phyloP scores from a whole-genome alignment of 2,329 filamentous ascomycete genomes.

The Sphaerulina vaccinii region DNA sequence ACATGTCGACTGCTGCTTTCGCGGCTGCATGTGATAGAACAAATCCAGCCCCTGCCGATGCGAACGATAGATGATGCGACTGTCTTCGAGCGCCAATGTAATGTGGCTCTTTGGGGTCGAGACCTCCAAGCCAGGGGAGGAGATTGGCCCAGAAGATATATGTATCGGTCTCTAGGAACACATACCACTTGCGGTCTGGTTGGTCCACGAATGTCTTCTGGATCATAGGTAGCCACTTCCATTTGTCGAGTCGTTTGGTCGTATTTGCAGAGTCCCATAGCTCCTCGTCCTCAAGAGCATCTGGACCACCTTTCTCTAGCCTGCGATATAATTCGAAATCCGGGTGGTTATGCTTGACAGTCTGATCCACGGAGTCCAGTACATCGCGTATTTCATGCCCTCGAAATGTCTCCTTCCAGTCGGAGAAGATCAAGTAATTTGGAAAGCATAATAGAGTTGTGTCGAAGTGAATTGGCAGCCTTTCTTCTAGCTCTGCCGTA shows the following conservation, averaged over 20 bases:
- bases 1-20: conserved; percentile 37
- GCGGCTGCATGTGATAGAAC: conserved; percentile 45
- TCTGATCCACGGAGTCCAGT: conserved; percentile 23
- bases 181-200: conserved; percentile 52
- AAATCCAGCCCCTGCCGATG: conserved; percentile 44
- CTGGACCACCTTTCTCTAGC: conserved; percentile 27
- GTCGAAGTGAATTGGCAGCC: conserved; percentile 35
- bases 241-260: conserved; percentile 44
- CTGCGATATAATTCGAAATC: conserved; percentile 35
- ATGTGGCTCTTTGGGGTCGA: conserved; percentile 43
- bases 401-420: conserved; percentile 38
- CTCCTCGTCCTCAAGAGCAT: conserved; percentile 35
- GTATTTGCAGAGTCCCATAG: conserved; percentile 31
- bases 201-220: conserved; percentile 32
- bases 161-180: conserved; percentile 55
- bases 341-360: conserved; percentile 18
- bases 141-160: conserved; percentile 44
- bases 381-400: conserved; percentile 37
- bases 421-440: conserved; percentile 40
- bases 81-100: conserved; percentile 54
- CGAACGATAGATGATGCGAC: conserved; percentile 41
- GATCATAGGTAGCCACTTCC: conserved; percentile 55
- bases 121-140: conserved; percentile 47
- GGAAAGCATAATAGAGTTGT: conserved; percentile 39
- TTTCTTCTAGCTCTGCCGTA: conserved; percentile 35